Evolutionary conservation across 2,329 filamentous ascomycete genomes (phyloP), one percentile per base, ranked within the genome.

Genomic region (Blumeriella jaapii): DNA sequence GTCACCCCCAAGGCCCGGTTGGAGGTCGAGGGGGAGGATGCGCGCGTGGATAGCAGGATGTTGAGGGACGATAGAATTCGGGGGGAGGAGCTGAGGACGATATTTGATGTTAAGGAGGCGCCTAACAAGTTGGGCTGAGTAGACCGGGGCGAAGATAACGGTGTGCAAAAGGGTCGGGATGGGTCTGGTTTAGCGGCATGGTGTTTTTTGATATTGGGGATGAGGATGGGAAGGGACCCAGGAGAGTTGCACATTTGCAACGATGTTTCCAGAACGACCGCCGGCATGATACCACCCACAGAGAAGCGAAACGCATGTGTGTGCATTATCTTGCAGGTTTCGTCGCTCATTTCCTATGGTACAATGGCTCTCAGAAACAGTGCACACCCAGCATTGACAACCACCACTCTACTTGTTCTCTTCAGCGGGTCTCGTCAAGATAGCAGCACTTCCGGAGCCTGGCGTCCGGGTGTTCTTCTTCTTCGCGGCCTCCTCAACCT

Each of bases 401-500:
- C 20, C 17, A 23, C 23, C 22, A 9, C 10, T 26, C 34, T 36
- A 30, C 29, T 40, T 46, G 44, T 46, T 45, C 38, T 29, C 42
- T 42, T 36, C 61, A 32, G 58, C 60, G 15, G 56, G 65, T 61
- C 61, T 65, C 29, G 83, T 86, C 55, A 83, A 67, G 53, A 91
- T 85, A 27, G 83, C 72, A 12, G 82, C 76, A 49, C 64, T 77
- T 29, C 77, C 78, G 31, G 71, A 74, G 39, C 77, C 78, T n/a
- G 77, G 71, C 42, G 74, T 72, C 51, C 78, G 70, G 40, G 82
- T 81, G 28, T 75, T 82, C 78, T 94, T 93, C 79, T 94, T 94
- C 73, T 86, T 94, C 25, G 84, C 85, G 15, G 89, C 89, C 68
- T 98, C 91, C 62, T 96, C 91, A 59, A 94, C 87, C 74, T 98